A percentile compares a stretch with the other conserved stretches of the same genome.
phyloP scores from a whole-genome alignment of 352 stramenopile genomes.

The Phytophthora brassicae region DNA sequence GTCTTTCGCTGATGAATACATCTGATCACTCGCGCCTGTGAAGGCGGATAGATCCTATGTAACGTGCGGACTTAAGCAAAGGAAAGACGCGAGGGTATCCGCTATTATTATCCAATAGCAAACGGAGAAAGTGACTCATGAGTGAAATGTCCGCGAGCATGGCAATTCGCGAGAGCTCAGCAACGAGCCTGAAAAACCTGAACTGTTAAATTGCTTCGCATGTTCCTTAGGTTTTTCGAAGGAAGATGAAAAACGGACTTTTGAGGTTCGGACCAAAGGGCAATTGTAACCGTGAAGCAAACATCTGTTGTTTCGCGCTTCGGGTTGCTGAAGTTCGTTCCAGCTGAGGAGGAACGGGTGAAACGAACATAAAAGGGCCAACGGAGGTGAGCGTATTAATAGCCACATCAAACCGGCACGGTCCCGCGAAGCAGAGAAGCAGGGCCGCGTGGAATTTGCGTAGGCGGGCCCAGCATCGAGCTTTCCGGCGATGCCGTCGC shows the following conservation, averaged over 20 bases:
- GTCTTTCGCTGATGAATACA: not conserved
- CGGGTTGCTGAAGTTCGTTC: slow-evolving; percentile 8
- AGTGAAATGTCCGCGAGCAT: not conserved
- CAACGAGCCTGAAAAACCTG: not conserved
- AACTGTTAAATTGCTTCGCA: slow-evolving; percentile 2
- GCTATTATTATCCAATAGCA: not conserved
- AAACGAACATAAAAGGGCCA: no score
- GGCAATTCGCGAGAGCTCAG: not conserved
- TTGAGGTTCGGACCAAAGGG: slow-evolving; percentile 7
- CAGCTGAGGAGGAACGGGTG: no score
- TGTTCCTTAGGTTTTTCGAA: not conserved
- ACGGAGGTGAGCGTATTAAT: no score
- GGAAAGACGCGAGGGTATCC: not conserved
- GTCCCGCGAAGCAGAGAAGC: no score
- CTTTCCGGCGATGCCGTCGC: no score
- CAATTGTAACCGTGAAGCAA: slow-evolving; percentile 6
- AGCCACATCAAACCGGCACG: no score
- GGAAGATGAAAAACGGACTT: not conserved
- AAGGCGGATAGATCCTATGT: not conserved
- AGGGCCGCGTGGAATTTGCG: no score
- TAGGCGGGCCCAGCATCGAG: no score
- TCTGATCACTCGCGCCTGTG: not conserved
- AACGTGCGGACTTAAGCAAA: not conserved
- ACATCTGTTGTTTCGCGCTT: not conserved
- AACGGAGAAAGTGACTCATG: not conserved